Evolutionary conservation across 2,329 filamentous ascomycete genomes (phyloP).

Genomic region (Chrysosphaeria jannelii): DNA sequence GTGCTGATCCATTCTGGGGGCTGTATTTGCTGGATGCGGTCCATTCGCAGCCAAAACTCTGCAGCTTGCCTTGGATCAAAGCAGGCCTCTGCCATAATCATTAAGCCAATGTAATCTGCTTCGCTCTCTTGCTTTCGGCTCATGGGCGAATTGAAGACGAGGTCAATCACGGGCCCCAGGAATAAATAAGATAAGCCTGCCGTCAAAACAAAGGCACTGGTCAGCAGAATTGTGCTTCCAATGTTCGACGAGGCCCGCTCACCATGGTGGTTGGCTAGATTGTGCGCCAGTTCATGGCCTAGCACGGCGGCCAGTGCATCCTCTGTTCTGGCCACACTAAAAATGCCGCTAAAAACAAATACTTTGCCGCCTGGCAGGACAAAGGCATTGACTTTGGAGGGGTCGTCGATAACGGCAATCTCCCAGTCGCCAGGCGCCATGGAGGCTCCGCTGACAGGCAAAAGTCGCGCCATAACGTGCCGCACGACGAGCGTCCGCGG

Average conservation of each 20-base stretch:
- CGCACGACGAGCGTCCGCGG: conserved; percentile 23
- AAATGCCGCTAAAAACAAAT: conserved; percentile 46
- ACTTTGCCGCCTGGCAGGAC: conserved; percentile 55
- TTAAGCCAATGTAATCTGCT: conserved; percentile 51
- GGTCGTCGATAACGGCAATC: conserved; percentile 42
- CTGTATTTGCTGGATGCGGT: conserved; percentile 15
- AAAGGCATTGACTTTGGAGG: conserved; percentile 37
- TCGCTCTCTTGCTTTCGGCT: conserved; percentile 43
- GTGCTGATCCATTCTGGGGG: conserved; percentile 46
- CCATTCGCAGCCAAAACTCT: conserved; percentile 37
- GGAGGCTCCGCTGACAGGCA: conserved; percentile 32
- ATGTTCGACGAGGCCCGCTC: conserved; percentile 28
- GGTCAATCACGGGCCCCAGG: conserved; percentile 20
- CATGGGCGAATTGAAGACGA: conserved; percentile 37
- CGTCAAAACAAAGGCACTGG: conserved; percentile 17
- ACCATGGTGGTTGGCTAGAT: conserved; percentile 33
- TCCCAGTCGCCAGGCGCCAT: conserved; percentile 28
- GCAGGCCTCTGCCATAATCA: conserved; percentile 62
- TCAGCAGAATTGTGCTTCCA: conserved; percentile 20
- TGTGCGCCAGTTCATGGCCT: conserved; percentile 56
- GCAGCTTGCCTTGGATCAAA: conserved; percentile 40
- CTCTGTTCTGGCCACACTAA: conserved; percentile 34
- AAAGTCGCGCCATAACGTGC: conserved; percentile 31
- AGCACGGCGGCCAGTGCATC: conserved; percentile 45
- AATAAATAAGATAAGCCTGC: conserved; percentile 13